Evolutionary conservation across 345 rosid species (phyloP).

Genomic region (Eutrema yunnanense): DNA sequence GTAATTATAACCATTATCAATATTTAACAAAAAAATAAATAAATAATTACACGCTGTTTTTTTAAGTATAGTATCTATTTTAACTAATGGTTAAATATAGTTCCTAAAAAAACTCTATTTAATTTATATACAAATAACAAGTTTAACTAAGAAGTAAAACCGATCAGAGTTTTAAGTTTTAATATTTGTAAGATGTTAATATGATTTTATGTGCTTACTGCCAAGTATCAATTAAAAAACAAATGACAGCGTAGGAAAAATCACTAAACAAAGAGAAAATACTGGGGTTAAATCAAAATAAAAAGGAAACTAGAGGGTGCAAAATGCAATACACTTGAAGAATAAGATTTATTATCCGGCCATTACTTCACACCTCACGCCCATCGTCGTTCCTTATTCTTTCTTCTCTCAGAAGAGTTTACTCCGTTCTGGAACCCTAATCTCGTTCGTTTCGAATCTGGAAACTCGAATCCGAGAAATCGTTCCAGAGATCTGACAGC

Average conservation of each 20-base stretch:
- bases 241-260: not conserved
- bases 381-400: not conserved
- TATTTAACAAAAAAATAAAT: no score
- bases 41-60: no score
- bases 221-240: not conserved
- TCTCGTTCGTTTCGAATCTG: constrained; percentile 5
- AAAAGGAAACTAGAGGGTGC: not conserved
- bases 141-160: no score
- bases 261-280: not conserved
- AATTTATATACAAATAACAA: no score
- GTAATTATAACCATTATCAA: no score
- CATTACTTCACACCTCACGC: not conserved
- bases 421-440: constrained; percentile 21
- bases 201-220: no score
- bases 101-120: no score
- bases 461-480: not conserved
- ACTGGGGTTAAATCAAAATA: not conserved
- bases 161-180: no score
- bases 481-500: constrained; percentile 7
- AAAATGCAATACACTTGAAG: constrained; percentile 13
- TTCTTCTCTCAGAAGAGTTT: constrained; percentile 11
- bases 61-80: no score
- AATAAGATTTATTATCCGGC: constrained; percentile 10
- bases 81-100: no score
- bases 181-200: no score